Evolutionary conservation across 257 asterid species (phyloP), one percentile per base, ranked within the genome.

Genomic region (Lithospermum erythrorhizon): DNA sequence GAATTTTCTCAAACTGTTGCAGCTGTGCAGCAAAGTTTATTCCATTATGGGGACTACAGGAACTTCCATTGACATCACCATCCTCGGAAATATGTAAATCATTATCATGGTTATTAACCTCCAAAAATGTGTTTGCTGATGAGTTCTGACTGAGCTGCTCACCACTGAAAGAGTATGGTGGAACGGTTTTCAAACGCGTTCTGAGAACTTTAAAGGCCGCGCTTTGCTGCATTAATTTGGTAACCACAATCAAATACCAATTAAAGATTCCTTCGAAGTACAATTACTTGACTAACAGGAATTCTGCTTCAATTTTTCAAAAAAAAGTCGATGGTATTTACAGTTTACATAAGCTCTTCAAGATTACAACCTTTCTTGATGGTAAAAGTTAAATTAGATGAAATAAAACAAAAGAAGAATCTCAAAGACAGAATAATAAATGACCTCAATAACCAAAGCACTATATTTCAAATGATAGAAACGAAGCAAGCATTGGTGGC

Each of bases 151-250:
- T 84, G 59, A 72, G 69, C 61, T 71, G 81, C 66, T 80, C 89
- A 5, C 82, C 81, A 48, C 85, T 79, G 77, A 94, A 87, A 61
- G 94, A 83, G 79, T 81, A 82, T 6, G 89, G 71, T 23, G 99
- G 99, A 9, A 94, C 94, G 22, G 99, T 87, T 75, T 87, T 87
- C 68, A 94, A 70, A 35, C 97, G 83, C 55, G 97, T 93, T 68
- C 88, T 76, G 29, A 93, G 91, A 70, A 89, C 78, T 84, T 86
- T 93, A 82, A 93, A 93, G 64, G 99, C 97, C 64, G 84, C 74
- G 72, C 96, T 84, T 93, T 89, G 99, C 99, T 93, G 91, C 79
- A 93, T 52, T 65, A 66, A 41, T 37, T 37, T 37, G 49, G 49
- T 41, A 41, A 41, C 5, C 49, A 41, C 13, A 14, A 11, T 41